These are phyloP conservation scores for Sphaerobolus stellatus DNA, from an alignment of 1,284 basidiomycete species.

Conservation along the genomic window DNA sequence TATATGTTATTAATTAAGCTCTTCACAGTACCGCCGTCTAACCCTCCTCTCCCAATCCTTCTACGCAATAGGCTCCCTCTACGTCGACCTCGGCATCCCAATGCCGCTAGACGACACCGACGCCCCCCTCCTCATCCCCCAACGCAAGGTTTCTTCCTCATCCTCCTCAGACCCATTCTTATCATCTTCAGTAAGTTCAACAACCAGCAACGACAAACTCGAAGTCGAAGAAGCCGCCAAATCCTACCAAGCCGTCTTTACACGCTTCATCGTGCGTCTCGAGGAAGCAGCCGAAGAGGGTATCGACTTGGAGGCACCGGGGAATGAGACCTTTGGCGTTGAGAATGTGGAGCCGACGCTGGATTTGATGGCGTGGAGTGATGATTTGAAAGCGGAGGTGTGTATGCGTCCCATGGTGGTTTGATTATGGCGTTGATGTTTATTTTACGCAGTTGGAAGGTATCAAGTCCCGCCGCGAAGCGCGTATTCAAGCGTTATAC, in stretches of 20 bases:
- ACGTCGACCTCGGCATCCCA: constrained; percentile 71
- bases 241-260: constrained; percentile 57
- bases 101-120: constrained; percentile 39
- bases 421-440: background rate
- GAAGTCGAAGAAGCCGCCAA: background rate
- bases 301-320: constrained; percentile 40
- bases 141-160: constrained; percentile 16
- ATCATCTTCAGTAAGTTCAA: constrained; percentile 11
- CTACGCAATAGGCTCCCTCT: constrained; percentile 75
- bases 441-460: constrained; percentile 50
- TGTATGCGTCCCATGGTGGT: constrained; percentile 1
- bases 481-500: constrained; percentile 81
- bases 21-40: constrained; percentile 60
- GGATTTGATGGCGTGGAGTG: constrained; percentile 63
- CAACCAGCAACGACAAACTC: background rate
- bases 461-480: constrained; percentile 65
- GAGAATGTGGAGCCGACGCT: constrained; percentile 67
- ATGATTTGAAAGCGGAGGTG: constrained; percentile 48
- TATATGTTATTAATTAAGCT: constrained; percentile 10
- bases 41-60: constrained; percentile 61
- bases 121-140: constrained; percentile 16
- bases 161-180: constrained; percentile 21
- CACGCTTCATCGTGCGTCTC: constrained; percentile 56
- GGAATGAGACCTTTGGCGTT: constrained; percentile 38
- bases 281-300: constrained; percentile 60